A percentile compares a stretch with the other conserved stretches of the same genome.
phyloP scores from a whole-genome alignment of 2,329 filamentous ascomycete genomes.

The Ceratocystiopsis sp. region DNA sequence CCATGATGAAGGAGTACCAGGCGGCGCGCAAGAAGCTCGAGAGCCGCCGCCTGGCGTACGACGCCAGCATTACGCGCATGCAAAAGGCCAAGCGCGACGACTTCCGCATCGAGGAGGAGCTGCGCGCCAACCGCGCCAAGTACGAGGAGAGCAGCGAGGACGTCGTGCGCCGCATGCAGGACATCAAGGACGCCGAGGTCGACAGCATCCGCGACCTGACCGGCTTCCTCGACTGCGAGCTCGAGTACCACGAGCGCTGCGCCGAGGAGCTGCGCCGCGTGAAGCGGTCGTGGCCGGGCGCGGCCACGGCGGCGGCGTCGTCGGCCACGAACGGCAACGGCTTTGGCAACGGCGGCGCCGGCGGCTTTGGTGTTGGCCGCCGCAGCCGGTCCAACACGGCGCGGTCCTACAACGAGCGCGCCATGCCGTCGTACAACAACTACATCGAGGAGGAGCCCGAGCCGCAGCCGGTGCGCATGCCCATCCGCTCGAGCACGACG shows the following conservation, averaged over 20 bases:
- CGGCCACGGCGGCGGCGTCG: conserved; percentile 8
- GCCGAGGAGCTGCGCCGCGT: conserved; percentile 57
- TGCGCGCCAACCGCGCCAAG: conserved; percentile 80
- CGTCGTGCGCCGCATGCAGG: conserved; percentile 80
- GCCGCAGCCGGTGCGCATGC: conserved; percentile 23
- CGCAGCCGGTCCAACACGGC: conserved; percentile 32
- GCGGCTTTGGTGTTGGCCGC: conserved; percentile 10
- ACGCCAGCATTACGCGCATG: conserved; percentile 77
- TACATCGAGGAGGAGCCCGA: conserved; percentile 18
- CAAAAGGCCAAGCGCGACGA: conserved; percentile 90
- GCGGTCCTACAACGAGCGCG: conserved; percentile 22
- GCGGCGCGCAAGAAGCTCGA: conserved; percentile 87
- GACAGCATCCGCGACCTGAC: conserved; percentile 70
- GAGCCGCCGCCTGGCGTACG: conserved; percentile 72
- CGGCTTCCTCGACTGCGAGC: conserved; percentile 70
- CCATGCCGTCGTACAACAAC: conserved; percentile 15
- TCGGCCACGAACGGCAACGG: not conserved
- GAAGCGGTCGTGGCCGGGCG: conserved; percentile 25
- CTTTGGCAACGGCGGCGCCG: conserved; percentile 4
- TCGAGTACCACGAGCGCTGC: conserved; percentile 83
- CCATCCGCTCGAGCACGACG: conserved; percentile 23
- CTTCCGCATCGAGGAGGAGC: conserved; percentile 81
- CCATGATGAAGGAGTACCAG: conserved; percentile 98
- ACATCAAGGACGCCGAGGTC: conserved; percentile 80
- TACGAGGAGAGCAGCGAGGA: conserved; percentile 94